Conservation (phyloP, 2,329 filamentous ascomycete genomes). For the Xylariaceae sp. region DNA sequence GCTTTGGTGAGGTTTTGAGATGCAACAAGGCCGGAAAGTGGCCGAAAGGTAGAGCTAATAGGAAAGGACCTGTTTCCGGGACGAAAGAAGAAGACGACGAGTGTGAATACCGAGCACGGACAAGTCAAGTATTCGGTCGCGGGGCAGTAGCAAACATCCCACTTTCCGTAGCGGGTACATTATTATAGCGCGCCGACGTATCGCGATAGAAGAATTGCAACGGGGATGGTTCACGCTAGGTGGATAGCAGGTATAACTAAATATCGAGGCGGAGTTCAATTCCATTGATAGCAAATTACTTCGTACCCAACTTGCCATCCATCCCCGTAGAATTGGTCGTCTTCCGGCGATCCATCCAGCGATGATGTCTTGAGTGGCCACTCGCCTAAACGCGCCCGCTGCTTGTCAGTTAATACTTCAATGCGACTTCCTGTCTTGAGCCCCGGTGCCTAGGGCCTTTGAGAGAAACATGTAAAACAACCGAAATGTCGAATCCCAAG, state of each 20-base stretch:
- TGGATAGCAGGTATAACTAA: too few relatives aligned
- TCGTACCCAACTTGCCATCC: too few relatives aligned
- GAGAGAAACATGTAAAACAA: conserved; percentile 1
- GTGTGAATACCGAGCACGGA: too few relatives aligned
- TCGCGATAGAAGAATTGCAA: neutral
- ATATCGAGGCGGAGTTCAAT: too few relatives aligned
- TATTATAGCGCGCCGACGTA: too few relatives aligned
- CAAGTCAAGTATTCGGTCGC: neutral
- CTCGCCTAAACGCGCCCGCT: neutral
- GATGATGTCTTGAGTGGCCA: neutral
- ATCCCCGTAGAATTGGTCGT: neutral
- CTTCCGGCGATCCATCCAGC: neutral
- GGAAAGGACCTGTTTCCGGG: neutral
- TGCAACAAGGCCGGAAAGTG: neutral
- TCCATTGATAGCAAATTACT: too few relatives aligned
- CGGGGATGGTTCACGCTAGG: too few relatives aligned
- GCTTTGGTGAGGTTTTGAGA: too few relatives aligned
- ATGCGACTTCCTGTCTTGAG: neutral
- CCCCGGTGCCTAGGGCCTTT: neutral
- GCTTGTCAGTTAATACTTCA: neutral
- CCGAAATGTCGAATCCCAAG: neutral
- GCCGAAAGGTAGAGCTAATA: neutral
- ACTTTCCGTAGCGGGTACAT: neutral
- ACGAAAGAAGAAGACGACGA: too few relatives aligned
- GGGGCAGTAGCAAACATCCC: neutral